Base-by-base conservation (phyloP, 169 alveolate species). In the Cystoisospora suis region DNA sequence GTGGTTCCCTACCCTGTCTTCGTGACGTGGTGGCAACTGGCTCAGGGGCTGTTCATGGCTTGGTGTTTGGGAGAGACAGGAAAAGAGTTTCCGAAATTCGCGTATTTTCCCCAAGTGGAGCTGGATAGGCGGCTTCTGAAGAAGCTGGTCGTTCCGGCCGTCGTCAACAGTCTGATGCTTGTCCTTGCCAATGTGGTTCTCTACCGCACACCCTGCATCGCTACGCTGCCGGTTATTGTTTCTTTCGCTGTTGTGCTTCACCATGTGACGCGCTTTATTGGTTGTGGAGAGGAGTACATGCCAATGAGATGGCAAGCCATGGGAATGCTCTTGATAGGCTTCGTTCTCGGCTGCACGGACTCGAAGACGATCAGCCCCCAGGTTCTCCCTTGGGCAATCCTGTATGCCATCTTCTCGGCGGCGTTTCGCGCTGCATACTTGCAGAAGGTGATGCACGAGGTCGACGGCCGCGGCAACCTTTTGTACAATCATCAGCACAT, bases 1-100 rank as follows among this genome's bases (percentile, higher is more conserved):
- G 98, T 97, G 75, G 93, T 96, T 49, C 98, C 99, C 56, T 97
- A 93, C 77, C 99, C 99, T 32, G 94, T 97, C 53, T 96, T 96
- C 87, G 98, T 97, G 58, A 97, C 99, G 46, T 97, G 98, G 97
- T 97, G 98, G 97, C 99, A 97, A 87, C 95, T 97, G 93, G 96
- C 97, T 56, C 98, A 96, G 88, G 98, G 99, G 59, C 94, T 97
- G 88, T 75, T 96, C 91, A 94, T 96, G 90, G 98, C 99, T n/a
- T 97, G 96, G 95, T 95, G 97, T 83, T 94, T 97, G 87, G 99
- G 99, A 17, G 98, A 97, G 91, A 93, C 96, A 70, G 98, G 98
- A 15, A 49, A 77, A 40, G 96, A 95, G 69, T 96, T 90, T 88
- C 97, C 97, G 15, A 95, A 96, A 91, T 90, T 96, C 92, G 97